Percentiles rank a stretch among this genome's conserved stretches.
Conservation (phyloP, 129 eudicot genomes). For the Erigeron canadensis region DNA sequence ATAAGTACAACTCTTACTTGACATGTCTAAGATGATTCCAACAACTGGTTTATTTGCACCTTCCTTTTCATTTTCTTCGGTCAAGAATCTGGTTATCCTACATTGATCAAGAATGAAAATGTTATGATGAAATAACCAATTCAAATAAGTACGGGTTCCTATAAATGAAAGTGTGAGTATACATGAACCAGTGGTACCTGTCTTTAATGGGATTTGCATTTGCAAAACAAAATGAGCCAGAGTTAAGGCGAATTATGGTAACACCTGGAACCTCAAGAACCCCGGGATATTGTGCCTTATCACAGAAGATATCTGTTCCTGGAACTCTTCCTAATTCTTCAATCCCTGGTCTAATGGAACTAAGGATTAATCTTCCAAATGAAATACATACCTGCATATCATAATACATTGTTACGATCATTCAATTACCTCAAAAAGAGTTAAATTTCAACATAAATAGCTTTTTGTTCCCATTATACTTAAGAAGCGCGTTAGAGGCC, state of each 20-base stretch:
- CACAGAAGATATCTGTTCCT: conserved; percentile 50
- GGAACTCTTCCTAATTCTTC: conserved; percentile 62
- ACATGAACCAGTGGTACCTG: conserved; percentile 42
- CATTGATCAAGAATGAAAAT: not conserved
- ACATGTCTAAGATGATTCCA: conserved; percentile 58
- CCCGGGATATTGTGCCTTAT: conserved; percentile 48
- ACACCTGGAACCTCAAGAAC: conserved; percentile 48
- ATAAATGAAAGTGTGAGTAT: no score
- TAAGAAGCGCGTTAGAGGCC: no score
- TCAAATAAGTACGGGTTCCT: not conserved
- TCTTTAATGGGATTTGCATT: conserved; percentile 62
- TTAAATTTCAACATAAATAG: not conserved
- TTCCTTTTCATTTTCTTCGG: conserved; percentile 40
- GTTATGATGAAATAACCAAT: not conserved
- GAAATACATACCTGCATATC: conserved; percentile 57
- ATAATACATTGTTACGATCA: not conserved
- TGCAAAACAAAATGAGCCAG: conserved; percentile 62
- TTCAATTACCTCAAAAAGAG: not conserved
- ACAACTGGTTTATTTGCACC: conserved; percentile 25
- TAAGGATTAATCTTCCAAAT: conserved; percentile 50
- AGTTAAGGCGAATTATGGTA: conserved; percentile 44
- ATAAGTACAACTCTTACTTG: conserved; percentile 35
- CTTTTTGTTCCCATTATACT: no score
- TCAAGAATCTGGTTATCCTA: conserved; percentile 43
- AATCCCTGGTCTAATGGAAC: conserved; percentile 51